Evolutionary conservation across 1,284 basidiomycete genomes (phyloP), one percentile per base, ranked within the genome.

Genomic region (Amylostereum areolatum): DNA sequence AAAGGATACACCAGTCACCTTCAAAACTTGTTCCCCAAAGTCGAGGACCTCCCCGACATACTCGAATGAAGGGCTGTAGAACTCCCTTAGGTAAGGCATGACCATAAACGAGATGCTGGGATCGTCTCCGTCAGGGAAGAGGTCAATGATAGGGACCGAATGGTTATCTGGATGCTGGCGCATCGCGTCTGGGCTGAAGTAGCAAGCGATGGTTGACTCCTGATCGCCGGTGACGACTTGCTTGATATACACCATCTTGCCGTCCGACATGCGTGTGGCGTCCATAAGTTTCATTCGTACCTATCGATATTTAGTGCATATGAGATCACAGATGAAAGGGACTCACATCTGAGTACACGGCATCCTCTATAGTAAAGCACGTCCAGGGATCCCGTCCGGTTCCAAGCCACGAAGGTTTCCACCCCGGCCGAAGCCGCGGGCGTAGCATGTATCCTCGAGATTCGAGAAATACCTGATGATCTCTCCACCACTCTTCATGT

Each of bases 41-140:
- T 62, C 58, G 4, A 63, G 31, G 5, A 59, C 55, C 31, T 66
- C 63, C 0, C 58, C 61, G 4, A 65, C 33, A 2, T 56, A 49
- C 3, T 11, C 44, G 18, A 60, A 60, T 6, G 45, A 43, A 0
- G 63, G 62, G 10, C 55, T 29, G 34, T 62, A 55, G 43, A 57
- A 61, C 2, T 52, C 52, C 1, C 57, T 50, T 0, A 65, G 50
- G 30, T 57, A 59, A 0, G 62, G 63, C 56, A 61, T 59, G 28
- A 65, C 58, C 39, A 64, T 48, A 4, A 60, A 43, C 1, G 48
- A 43, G 11, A 36, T 43, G 3, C 34, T 24, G 2, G 41, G 27
- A 18, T 57, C 53, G 9, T 54, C 27, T 0, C 54, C 54, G 39
- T 63, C 60, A 2, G 30, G 12, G 5, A 63, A 30, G 3, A 54